These are phyloP conservation scores for Botrytis squamosa DNA, from an alignment of 2,329 filamentous ascomycete genomes.

Conservation along the genomic window DNA sequence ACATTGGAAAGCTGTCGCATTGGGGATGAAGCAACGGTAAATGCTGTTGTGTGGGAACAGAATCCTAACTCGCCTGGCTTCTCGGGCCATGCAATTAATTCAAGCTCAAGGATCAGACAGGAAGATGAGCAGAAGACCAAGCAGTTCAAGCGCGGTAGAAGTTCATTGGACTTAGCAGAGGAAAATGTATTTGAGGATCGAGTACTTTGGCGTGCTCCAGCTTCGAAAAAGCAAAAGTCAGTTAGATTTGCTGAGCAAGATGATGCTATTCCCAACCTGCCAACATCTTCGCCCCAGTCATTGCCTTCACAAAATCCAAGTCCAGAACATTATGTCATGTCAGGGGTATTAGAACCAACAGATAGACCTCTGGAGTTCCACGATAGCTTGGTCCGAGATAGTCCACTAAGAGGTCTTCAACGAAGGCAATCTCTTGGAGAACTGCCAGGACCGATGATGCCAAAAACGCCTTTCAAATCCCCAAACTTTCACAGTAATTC, in stretches of 20 bases:
- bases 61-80: not conserved
- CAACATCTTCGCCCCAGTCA: not conserved
- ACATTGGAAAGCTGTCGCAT: not conserved
- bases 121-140: not conserved
- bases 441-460: not conserved
- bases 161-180: not conserved
- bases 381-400: not conserved
- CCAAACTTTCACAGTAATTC: not conserved
- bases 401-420: not conserved
- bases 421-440: not conserved
- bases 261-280: not conserved
- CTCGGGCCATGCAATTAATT: not conserved
- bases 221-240: not conserved
- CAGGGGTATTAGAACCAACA: not conserved
- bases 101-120: not conserved
- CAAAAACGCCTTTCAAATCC: not conserved
- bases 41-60: conserved; percentile 2
- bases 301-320: not conserved
- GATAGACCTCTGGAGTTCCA: not conserved
- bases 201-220: not conserved
- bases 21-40: conserved; percentile 11
- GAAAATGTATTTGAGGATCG: not conserved
- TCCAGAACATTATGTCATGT: not conserved
- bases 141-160: not conserved
- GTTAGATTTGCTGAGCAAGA: not conserved